A percentile compares a stretch with the other conserved stretches of the same genome.
phyloP scores from a whole-genome alignment of 441 rosid genomes.

The Populus hybrid region DNA sequence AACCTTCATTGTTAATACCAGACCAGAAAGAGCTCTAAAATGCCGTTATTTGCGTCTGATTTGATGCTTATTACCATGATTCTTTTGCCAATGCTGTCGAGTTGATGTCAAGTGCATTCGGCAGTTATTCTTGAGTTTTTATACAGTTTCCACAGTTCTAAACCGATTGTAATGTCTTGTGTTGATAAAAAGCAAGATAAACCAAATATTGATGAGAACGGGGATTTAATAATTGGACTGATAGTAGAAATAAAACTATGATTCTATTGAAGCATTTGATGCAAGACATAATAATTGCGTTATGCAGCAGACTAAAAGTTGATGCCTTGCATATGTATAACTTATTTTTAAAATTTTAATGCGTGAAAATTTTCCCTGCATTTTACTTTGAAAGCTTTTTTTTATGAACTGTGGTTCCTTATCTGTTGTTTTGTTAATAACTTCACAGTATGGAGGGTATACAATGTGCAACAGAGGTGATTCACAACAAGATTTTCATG shows the following conservation, averaged over 20 bases:
- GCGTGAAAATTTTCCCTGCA: neutral
- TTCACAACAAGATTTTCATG: slow-evolving; percentile 34
- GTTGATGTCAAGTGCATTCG: neutral
- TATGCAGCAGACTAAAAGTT: neutral
- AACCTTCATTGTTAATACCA: neutral
- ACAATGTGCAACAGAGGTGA: slow-evolving; percentile 34
- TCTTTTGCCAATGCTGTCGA: neutral
- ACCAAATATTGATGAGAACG: neutral
- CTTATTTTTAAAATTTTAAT: neutral
- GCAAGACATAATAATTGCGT: slow-evolving; percentile 1
- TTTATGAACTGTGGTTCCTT: neutral
- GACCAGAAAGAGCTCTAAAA: neutral
- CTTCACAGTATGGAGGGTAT: slow-evolving; percentile 70
- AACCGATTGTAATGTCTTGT: neutral
- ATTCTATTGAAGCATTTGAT: slow-evolving; percentile 12
- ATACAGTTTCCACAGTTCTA: neutral
- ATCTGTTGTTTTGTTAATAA: slow-evolving; percentile 5
- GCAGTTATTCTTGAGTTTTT: neutral
- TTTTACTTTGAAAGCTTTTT: neutral
- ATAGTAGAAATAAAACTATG: neutral
- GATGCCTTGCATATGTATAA: neutral
- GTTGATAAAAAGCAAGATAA: neutral
- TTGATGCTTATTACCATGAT: neutral
- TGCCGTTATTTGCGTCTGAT: neutral
- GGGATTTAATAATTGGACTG: neutral